Evolutionary conservation across 352 stramenopile genomes (phyloP), one percentile per base, ranked within the genome.

Genomic region (Globisporangium cystogenes): DNA sequence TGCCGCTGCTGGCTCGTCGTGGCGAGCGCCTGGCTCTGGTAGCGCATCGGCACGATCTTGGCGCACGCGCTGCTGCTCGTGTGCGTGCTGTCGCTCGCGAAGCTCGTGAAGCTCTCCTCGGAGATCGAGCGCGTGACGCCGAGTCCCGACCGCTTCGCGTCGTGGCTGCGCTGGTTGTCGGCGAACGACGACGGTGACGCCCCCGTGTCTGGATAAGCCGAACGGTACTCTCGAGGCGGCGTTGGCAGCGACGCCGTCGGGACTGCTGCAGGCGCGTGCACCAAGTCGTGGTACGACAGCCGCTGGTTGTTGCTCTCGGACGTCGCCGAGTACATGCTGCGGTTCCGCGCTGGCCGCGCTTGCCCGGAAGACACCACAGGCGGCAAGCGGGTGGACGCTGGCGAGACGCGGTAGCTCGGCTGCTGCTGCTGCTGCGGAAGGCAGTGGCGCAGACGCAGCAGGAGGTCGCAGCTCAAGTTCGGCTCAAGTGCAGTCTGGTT

Each of bases 401-500:
- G 18, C 8, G 48, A 20, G 3, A 37, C 7, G 31, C 31, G 35
- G 12, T 52, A 16, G 8, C 41, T 39, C 43, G 46, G 29, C 46
- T 41, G 27, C 18, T 37, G 29, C 16, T 29, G 55, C 49, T 45
- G 23, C 7, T 26, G 42, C 2, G 56, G n/a, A 1, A 62, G 56
- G 47, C 56, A 57, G 54, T 69, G 59, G 10, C 70, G 70, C 18
- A 89, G 65, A 7, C 72, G 63, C 46, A 67, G 51, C 43, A 85
- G 53, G 31, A 89, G 59, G n/a, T 77, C 58, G n/a, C 65, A 65
- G 21, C 78, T 86, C 43, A 82, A 41, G 52, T 84, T 79, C 45
- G 57, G 27, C 1, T 64, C 55, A 5, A 21, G 29, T 11, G 49
- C 50, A 21, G 47, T 47, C 33, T 77, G 60, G 49, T 65, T 76